Base-by-base conservation (phyloP, 73 alveolate genomes). In the Paramecium octaurelia region DNA sequence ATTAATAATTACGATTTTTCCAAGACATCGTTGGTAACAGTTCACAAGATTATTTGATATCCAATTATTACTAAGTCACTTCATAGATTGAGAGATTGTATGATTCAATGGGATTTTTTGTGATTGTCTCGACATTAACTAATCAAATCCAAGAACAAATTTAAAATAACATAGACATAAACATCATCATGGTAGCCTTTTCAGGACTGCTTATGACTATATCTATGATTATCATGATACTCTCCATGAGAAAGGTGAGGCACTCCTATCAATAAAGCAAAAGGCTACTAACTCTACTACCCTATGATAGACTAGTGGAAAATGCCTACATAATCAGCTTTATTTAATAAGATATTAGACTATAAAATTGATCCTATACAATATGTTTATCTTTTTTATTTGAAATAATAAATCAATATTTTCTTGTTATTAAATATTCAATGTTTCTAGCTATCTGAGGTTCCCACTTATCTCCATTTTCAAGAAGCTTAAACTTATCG, bases 381-480 rank as follows among this genome's bases (percentile, higher is more conserved):
- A n/a, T 54, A 54, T 54, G 0, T 46, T 54, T 16, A 18, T 18
- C 31, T 54, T 54, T 18, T 54, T 18, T n/a, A 54, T 54, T 54
- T 48, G 59, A 48, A 54, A 18, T 18, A 54, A 54, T 54, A n/a
- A 54, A 54, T 54, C 69, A 54, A 54, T 54, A 54, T 18, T 54
- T 54, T 54, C 69, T 54, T 54, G 69, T 54, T 54, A 92, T 69
- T 69, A 89, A 91, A 44, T 94, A 93, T 93, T 96, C 99, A 35
- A 93, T 93, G 75, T 93, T 96, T 95, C 99, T 96, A 42, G 99
- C 99, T 20, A 96, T 76, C 69, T 96, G 93, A 5, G 98, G 97
- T 90, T 96, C 99, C 98, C 99, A 96, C 44, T 93, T 95, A 77
- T 96, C 99, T 18, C 99, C 99, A 84, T 95, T 96, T 18, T 96